Base-by-base conservation (phyloP, 2,329 filamentous ascomycete genomes). In the Claviceps pazoutovae region DNA sequence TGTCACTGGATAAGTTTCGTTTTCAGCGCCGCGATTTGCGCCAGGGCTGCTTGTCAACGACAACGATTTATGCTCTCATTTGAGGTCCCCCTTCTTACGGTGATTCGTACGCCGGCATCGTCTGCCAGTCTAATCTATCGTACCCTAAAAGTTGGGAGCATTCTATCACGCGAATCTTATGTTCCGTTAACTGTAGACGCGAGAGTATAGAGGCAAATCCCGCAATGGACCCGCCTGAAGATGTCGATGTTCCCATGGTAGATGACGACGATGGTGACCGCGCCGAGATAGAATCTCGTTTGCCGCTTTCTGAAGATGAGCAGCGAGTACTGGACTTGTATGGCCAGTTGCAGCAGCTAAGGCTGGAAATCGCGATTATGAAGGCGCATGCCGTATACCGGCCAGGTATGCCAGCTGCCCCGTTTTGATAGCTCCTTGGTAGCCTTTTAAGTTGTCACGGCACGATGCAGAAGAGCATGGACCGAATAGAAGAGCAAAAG, bases 291-390 rank as follows among this genome's bases (percentile, higher is more conserved):
- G 66, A 59, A 30, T 53, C 59, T 17, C 58, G 62, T 53, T 71
- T 82, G 39, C 71, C 75, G 7, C 71, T 91, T 44, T 86, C 83
- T 1, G 74, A 79, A 38, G 74, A 78, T 54, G 88, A 94, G 66
- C 70, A 75, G 59, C 74, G 74, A 56, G 75, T 84, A 30, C 71
- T 93, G 38, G 74, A 80, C 42, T 74, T 90, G 48, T 86, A 88
- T 66, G 82, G 89, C 63, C 76, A 77, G 57, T 70, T 88, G 26
- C 80, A 84, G 60, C 80, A 86, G 63, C 73, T 90, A 45, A 79
- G 82, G 60, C 69, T 91, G 21, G 83, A 93, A 68, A 78, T 82
- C 51, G 82, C 82, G 39, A 72, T 93, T 41, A 67, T 89, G 13
- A 73, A 68, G 45, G 75, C 75, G 4, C 73, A 74, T 46, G 62